These are phyloP conservation scores for Camelina hispida DNA, from an alignment of 345 rosid species.

Conservation along the genomic window DNA sequence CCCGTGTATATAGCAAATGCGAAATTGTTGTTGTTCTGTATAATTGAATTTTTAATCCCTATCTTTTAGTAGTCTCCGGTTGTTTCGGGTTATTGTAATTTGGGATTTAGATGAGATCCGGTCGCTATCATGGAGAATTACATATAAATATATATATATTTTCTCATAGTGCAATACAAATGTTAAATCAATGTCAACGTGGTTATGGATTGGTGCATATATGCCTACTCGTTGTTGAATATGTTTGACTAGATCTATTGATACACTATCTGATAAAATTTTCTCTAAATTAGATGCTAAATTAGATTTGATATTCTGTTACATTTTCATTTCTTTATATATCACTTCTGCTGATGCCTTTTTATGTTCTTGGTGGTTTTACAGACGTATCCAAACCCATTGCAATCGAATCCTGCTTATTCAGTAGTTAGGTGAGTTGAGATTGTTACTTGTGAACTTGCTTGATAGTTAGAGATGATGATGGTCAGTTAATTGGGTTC, in stretches of 20 bases:
- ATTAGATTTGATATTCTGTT: too few relatives aligned
- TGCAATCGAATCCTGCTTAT: conserved; percentile 66
- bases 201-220: not conserved
- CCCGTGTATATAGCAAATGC: not conserved
- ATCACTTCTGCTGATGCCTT: conserved; percentile 20
- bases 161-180: not conserved
- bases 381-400: conserved; percentile 71
- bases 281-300: too few relatives aligned
- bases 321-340: not conserved
- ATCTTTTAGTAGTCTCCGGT: not conserved
- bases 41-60: not conserved
- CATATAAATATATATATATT: not conserved
- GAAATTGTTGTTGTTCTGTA: not conserved
- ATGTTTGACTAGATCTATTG: conserved; percentile 31
- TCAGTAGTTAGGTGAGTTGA: conserved; percentile 65
- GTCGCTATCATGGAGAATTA: conserved; percentile 27
- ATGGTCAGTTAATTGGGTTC: not conserved
- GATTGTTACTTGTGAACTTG: conserved; percentile 6
- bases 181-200: conserved; percentile 10
- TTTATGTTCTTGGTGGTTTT: conserved; percentile 6
- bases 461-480: not conserved
- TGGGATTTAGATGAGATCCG: conserved; percentile 8
- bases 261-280: not conserved
- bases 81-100: not conserved
- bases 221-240: not conserved